These are phyloP conservation scores for Bathelium albidoporum DNA, from an alignment of 495 filamentous ascomycete species.

Conservation along the genomic window DNA sequence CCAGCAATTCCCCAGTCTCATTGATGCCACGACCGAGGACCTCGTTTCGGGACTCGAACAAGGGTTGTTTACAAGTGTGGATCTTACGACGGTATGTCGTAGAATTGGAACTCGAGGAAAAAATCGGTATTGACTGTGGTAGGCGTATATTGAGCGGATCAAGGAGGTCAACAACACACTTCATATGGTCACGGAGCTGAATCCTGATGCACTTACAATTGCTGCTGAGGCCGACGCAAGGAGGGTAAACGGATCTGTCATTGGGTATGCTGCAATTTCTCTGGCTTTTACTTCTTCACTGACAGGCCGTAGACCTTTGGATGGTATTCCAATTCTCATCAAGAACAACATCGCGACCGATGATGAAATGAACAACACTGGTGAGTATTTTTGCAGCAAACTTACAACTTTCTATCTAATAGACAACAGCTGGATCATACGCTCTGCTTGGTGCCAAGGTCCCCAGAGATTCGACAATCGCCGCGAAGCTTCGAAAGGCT, in stretches of 20 bases:
- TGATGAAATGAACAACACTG: constrained; percentile 61
- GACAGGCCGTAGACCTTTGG: constrained; percentile 36
- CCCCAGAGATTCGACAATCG: constrained; percentile 27
- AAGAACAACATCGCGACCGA: constrained; percentile 64
- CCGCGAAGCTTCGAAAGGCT: constrained; percentile 30
- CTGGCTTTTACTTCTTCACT: not conserved
- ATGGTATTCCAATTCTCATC: constrained; percentile 59
- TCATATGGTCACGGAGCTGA: constrained; percentile 45
- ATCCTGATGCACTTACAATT: constrained; percentile 45
- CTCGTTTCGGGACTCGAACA: constrained; percentile 39
- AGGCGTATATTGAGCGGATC: constrained; percentile 45
- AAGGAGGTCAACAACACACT: constrained; percentile 43
- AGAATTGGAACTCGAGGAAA: not conserved
- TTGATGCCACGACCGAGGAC: constrained; percentile 44
- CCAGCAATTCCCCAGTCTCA: constrained; percentile 33
- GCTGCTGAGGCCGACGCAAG: constrained; percentile 43
- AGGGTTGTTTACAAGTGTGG: constrained; percentile 46
- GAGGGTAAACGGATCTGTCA: constrained; percentile 35
- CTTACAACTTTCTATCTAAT: not conserved
- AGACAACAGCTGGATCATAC: constrained; percentile 43
- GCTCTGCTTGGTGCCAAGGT: constrained; percentile 32
- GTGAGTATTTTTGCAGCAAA: constrained; percentile 10
- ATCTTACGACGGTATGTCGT: constrained; percentile 40
- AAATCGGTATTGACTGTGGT: constrained; percentile 5
- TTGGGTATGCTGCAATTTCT: constrained; percentile 28